These are phyloP conservation scores for Nicotiana sylvestris DNA, from an alignment of 257 asterid species.

Conservation along the genomic window DNA sequence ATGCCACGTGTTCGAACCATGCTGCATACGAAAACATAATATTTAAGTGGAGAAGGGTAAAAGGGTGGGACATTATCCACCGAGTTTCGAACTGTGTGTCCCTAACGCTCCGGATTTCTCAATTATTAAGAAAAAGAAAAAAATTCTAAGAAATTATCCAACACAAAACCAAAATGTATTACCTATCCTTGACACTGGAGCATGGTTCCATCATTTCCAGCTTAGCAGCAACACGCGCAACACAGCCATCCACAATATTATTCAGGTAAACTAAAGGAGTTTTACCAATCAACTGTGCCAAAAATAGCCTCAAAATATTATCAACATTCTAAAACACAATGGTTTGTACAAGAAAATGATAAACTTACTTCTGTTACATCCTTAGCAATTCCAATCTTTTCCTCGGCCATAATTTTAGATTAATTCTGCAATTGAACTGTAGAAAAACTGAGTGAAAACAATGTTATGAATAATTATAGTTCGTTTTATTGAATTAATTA, in stretches of 20 bases:
- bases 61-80: too few species aligned
- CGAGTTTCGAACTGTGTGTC: too few species aligned
- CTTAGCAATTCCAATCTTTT: conserved; percentile 67
- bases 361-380: conserved; percentile 82
- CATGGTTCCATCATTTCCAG: conserved; percentile 96
- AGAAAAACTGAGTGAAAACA: not conserved
- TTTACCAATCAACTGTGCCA: conserved; percentile 75
- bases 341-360: too few species aligned
- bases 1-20: too few species aligned
- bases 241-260: conserved; percentile 73
- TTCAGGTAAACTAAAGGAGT: conserved; percentile 98
- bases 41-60: too few species aligned
- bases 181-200: conserved; percentile 99
- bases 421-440: conserved; percentile 27
- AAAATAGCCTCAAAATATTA: not conserved
- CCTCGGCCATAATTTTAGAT: conserved; percentile 53
- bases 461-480: too few species aligned
- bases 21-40: too few species aligned
- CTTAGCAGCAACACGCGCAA: conserved; percentile 94
- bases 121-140: too few species aligned
- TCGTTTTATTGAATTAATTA: too few species aligned
- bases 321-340: too few species aligned
- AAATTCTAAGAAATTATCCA: too few species aligned
- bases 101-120: too few species aligned
- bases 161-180: conserved; percentile 3